Evolutionary conservation across 495 filamentous ascomycete genomes (phyloP).

Genomic region (Usnea hakonensis): DNA sequence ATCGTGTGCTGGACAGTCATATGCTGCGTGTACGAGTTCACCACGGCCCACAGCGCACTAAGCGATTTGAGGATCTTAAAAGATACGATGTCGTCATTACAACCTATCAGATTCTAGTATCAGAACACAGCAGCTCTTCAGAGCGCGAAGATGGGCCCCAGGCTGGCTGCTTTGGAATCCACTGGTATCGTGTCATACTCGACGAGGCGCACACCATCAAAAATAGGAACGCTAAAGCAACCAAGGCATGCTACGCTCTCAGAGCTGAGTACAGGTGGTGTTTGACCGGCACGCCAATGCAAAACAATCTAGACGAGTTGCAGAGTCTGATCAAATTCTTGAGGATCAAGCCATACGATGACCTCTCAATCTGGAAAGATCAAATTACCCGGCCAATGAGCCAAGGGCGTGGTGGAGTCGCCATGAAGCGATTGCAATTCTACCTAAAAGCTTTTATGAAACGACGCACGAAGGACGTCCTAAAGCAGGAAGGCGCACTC

Average conservation of each 20-base stretch:
- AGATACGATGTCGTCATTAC: constrained; percentile 95
- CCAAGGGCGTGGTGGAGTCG: constrained; percentile 74
- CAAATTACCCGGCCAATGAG: constrained; percentile 82
- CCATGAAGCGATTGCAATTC: constrained; percentile 77
- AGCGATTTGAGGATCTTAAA: constrained; percentile 62
- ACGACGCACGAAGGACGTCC: constrained; percentile 86
- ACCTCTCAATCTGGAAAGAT: constrained; percentile 75
- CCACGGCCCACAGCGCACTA: constrained; percentile 78
- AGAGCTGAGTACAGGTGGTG: constrained; percentile 87
- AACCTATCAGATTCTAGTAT: constrained; percentile 89
- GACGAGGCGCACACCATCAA: constrained; percentile 98
- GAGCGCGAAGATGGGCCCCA: constrained; percentile 48
- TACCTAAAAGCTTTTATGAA: constrained; percentile 94
- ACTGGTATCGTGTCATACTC: constrained; percentile 92
- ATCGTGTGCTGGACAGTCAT: constrained; percentile 61
- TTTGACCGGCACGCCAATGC: constrained; percentile 89
- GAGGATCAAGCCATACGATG: constrained; percentile 81
- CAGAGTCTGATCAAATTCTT: constrained; percentile 90
- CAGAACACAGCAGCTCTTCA: constrained; percentile 67
- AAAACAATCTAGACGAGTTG: constrained; percentile 96
- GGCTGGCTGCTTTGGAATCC: constrained; percentile 77
- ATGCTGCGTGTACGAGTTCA: constrained; percentile 75
- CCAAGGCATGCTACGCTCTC: constrained; percentile 76
- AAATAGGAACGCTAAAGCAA: constrained; percentile 91
- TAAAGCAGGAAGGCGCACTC: constrained; percentile 72